Conservation (phyloP, 805 yeast genomes). For the Barnettozyma wickerhamii region DNA sequence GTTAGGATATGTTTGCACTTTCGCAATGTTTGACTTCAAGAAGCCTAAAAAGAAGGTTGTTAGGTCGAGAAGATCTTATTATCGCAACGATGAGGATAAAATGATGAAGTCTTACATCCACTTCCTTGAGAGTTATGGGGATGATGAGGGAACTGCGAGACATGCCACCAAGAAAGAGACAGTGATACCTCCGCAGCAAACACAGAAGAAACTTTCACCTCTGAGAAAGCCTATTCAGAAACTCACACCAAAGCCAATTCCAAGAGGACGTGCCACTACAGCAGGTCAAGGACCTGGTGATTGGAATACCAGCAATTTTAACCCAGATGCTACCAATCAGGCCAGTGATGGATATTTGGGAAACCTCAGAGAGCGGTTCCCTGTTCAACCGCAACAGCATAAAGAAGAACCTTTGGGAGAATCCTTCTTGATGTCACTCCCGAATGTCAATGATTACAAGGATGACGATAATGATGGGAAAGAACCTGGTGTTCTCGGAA, state of each 20-base stretch:
- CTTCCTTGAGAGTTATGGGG: slow-evolving; percentile 80
- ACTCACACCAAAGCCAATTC: slow-evolving; percentile 5
- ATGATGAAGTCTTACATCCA: slow-evolving; percentile 90
- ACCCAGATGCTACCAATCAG: slow-evolving; percentile 2
- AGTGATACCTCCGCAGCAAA: background rate
- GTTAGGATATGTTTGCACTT: slow-evolving; percentile 88
- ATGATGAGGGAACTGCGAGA: slow-evolving; percentile 30
- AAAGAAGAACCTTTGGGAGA: slow-evolving; percentile 33
- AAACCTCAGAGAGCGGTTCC: background rate
- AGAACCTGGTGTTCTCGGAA: slow-evolving; percentile 63
- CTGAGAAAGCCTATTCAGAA: slow-evolving; percentile 8
- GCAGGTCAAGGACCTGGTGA: slow-evolving; percentile 12
- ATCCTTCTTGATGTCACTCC: slow-evolving; percentile 36
- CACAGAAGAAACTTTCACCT: slow-evolving; percentile 8
- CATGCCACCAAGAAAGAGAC: slow-evolving; percentile 13
- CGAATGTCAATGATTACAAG: slow-evolving; percentile 27
- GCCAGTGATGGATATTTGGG: slow-evolving; percentile 2
- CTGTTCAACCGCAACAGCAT: background rate
- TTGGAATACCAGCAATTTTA: slow-evolving; percentile 8
- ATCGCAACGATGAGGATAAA: slow-evolving; percentile 60
- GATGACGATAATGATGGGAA: slow-evolving; percentile 28
- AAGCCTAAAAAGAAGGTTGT: slow-evolving; percentile 40
- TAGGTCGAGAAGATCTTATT: slow-evolving; percentile 31
- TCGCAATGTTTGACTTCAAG: slow-evolving; percentile 87
- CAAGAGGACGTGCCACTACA: slow-evolving; percentile 8